These are phyloP conservation scores for Clonostachys solani DNA, from an alignment of 2,329 filamentous ascomycete genomes.

Conservation along the genomic window DNA sequence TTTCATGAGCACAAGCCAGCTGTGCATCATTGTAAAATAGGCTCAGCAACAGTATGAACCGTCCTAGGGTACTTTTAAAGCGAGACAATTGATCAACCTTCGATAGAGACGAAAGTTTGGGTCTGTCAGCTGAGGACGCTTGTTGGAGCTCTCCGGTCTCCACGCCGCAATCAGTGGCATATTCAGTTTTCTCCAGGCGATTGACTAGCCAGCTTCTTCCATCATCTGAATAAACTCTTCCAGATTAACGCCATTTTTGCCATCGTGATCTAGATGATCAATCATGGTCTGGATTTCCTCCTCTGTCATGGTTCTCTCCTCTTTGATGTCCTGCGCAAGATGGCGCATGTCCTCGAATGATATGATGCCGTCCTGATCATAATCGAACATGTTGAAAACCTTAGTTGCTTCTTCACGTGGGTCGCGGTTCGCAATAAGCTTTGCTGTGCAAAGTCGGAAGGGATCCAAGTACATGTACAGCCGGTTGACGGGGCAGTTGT, in stretches of 20 bases:
- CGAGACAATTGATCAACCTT: too few relatives aligned
- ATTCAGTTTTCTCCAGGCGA: neutral
- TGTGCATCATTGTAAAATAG: too few relatives aligned
- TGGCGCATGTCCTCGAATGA: constrained; percentile 82
- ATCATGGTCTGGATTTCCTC: constrained; percentile 95
- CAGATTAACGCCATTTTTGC: constrained; percentile 72
- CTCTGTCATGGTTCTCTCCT: constrained; percentile 75
- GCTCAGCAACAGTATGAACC: too few relatives aligned
- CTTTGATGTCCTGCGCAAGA: constrained; percentile 86
- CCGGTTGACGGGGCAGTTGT: constrained; percentile 36
- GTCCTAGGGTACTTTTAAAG: too few relatives aligned
- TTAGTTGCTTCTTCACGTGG: constrained; percentile 87
- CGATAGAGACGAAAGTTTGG: too few relatives aligned
- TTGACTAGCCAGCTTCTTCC: constrained; percentile 31
- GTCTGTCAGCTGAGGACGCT: too few relatives aligned
- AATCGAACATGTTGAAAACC: constrained; percentile 91
- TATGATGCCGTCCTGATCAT: constrained; percentile 86
- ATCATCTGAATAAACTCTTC: constrained; percentile 67
- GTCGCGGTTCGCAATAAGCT: constrained; percentile 76
- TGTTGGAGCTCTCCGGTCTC: too few relatives aligned
- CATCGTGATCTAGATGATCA: constrained; percentile 94
- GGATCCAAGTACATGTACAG: constrained; percentile 49
- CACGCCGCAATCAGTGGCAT: too few relatives aligned
- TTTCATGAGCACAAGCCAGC: too few relatives aligned
- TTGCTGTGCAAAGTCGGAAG: constrained; percentile 67